Evolutionary conservation across 2,329 filamentous ascomycete species (phyloP).

Genomic region (Thelonectria discophora): DNA sequence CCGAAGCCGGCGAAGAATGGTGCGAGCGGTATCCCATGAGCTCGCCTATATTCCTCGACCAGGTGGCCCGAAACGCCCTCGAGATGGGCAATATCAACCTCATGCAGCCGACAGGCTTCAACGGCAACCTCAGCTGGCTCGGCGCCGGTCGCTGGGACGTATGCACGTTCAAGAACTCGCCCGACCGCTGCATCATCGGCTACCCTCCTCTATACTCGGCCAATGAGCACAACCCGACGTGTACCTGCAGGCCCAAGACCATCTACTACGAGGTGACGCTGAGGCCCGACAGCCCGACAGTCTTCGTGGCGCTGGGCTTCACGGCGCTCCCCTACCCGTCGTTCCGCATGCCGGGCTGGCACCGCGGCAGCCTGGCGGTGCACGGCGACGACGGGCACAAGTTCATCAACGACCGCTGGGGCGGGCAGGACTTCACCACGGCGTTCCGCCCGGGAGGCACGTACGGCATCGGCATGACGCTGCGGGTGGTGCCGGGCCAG

Average conservation of each 20-base stretch:
- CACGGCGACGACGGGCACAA: constrained; percentile 82
- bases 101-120: constrained; percentile 59
- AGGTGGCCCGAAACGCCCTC: constrained; percentile 57
- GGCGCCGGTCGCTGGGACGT: constrained; percentile 63
- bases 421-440: constrained; percentile 73
- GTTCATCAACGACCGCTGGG: constrained; percentile 79
- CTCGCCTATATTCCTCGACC: constrained; percentile 59
- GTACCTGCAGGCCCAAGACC: constrained; percentile 54
- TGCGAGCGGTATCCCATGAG: constrained; percentile 68
- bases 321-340: constrained; percentile 78
- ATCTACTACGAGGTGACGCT: constrained; percentile 79
- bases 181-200: constrained; percentile 71
- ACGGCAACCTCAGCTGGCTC: constrained; percentile 56
- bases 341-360: constrained; percentile 84
- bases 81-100: constrained; percentile 62
- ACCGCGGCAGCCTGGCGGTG: constrained; percentile 77
- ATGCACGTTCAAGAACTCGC: constrained; percentile 52
- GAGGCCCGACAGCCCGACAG: constrained; percentile 54
- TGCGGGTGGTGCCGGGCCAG: constrained; percentile 51
- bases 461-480: constrained; percentile 76
- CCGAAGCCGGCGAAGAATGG: constrained; percentile 72
- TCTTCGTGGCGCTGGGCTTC: constrained; percentile 73
- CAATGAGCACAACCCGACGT: constrained; percentile 64
- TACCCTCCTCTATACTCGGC: constrained; percentile 75
- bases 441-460: constrained; percentile 72